phyloP scores from a whole-genome alignment of 1,139 yeast genomes.

The Scheffersomyces parashehatae region DNA sequence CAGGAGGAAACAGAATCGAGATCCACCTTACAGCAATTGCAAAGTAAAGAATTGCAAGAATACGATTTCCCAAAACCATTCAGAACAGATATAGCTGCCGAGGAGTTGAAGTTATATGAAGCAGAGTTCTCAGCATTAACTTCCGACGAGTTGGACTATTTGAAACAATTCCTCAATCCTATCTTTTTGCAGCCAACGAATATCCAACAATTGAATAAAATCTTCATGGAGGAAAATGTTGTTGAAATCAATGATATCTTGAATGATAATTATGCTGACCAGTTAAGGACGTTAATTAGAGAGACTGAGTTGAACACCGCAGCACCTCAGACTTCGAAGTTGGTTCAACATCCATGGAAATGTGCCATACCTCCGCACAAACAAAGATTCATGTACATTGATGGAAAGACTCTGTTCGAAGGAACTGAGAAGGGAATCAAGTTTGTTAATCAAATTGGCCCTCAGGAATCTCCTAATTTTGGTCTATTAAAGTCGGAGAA shows the following conservation, averaged over 20 bases:
- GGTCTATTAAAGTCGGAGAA: constrained; percentile 21
- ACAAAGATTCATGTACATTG: constrained; percentile 81
- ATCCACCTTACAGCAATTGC: constrained; percentile 79
- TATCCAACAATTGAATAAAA: constrained; percentile 43
- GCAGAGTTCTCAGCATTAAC: constrained; percentile 15
- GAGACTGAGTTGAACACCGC: constrained; percentile 52
- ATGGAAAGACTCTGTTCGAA: constrained; percentile 51
- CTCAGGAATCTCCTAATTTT: constrained; percentile 59
- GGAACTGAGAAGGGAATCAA: constrained; percentile 30
- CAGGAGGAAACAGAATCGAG: constrained; percentile 74
- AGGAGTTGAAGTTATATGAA: constrained; percentile 29
- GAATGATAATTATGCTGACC: constrained; percentile 51
- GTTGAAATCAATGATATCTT: constrained; percentile 68
- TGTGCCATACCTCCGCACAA: constrained; percentile 94
- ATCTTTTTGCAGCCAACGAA: constrained; percentile 47
- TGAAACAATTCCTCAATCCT: constrained; percentile 57
- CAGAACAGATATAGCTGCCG: constrained; percentile 33
- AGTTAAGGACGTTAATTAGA: constrained; percentile 51
- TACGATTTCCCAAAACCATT: constrained; percentile 74
- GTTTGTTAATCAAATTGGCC: constrained; percentile 33
- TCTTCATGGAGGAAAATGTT: constrained; percentile 67
- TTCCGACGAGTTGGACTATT: constrained; percentile 44
- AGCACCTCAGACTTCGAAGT: constrained; percentile 59
- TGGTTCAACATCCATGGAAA: constrained; percentile 78
- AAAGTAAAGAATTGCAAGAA: constrained; percentile 73